phyloP scores from a whole-genome alignment of 257 asterid genomes.

The Solanum pinnatisectum region DNA sequence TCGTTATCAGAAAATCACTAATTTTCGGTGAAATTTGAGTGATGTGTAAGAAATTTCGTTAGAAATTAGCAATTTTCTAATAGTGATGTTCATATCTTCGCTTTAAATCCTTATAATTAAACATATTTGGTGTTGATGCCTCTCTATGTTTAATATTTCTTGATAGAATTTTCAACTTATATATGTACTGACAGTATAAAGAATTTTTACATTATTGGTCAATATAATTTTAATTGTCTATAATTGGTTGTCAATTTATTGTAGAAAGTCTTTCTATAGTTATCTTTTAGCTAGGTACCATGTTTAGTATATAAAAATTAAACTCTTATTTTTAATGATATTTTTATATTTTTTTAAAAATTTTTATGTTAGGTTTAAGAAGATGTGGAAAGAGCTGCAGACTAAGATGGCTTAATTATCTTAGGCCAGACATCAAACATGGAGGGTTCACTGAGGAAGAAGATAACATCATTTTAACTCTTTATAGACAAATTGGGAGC shows the following conservation, averaged over 20 bases:
- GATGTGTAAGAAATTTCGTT: background rate
- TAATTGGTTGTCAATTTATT: background rate
- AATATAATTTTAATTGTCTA: background rate
- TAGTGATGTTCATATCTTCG: background rate
- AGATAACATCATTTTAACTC: conserved; percentile 37
- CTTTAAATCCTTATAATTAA: no score
- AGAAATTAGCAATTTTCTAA: background rate
- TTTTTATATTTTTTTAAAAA: background rate
- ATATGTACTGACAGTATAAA: background rate
- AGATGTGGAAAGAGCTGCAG: conserved; percentile 84
- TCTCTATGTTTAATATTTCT: background rate
- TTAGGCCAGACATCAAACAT: conserved; percentile 58
- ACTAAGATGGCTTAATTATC: conserved; percentile 72
- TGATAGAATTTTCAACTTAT: background rate
- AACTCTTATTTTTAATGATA: background rate
- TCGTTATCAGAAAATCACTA: background rate
- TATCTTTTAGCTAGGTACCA: background rate
- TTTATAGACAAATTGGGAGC: conserved; percentile 54
- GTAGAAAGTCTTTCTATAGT: background rate
- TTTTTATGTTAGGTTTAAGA: conserved; percentile 27
- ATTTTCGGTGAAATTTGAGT: background rate
- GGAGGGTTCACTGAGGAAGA: conserved; percentile 62
- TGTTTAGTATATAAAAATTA: background rate
- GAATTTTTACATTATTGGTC: background rate
- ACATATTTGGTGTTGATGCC: background rate